Conservation (phyloP, 768 basidiomycete genomes). For the Ramaria rubella region DNA sequence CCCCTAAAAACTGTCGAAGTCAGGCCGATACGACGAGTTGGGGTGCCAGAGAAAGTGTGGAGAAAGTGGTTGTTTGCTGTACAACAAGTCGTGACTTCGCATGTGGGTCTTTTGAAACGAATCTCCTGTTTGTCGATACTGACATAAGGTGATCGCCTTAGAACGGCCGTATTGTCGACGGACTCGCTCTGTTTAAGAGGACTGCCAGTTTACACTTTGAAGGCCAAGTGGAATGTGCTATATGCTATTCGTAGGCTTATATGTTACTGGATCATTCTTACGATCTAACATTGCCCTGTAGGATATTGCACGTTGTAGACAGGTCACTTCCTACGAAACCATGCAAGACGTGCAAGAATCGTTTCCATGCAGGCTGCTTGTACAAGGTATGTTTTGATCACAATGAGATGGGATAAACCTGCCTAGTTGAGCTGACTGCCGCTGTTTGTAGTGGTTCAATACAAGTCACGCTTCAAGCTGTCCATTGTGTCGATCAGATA, state of each 20-base stretch:
- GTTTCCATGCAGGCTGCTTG: conserved; percentile 87
- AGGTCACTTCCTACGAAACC: conserved; percentile 82
- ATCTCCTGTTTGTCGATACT: neutral
- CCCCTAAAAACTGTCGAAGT: conserved; percentile 85
- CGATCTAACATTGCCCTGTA: conserved; percentile 24
- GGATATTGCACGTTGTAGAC: conserved; percentile 88
- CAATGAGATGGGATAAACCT: neutral
- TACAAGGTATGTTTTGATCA: conserved; percentile 57
- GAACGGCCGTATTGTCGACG: conserved; percentile 90
- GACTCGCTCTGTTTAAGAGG: conserved; percentile 83
- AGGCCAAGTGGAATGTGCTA: conserved; percentile 93
- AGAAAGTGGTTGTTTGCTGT: conserved; percentile 89
- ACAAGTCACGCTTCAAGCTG: conserved; percentile 86
- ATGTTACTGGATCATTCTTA: neutral
- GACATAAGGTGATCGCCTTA: conserved; percentile 23
- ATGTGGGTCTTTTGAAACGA: conserved; percentile 46
- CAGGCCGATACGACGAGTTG: conserved; percentile 76
- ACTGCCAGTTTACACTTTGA: conserved; percentile 92
- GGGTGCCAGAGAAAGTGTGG: conserved; percentile 87
- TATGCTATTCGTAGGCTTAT: conserved; percentile 77
- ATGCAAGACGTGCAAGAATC: conserved; percentile 91
- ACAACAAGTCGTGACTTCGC: conserved; percentile 82
- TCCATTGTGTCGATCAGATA: conserved; percentile 84
- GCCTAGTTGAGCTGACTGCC: neutral
- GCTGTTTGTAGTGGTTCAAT: conserved; percentile 67